These are phyloP conservation scores for Dryadomyces quercivorus DNA, from an alignment of 2,329 filamentous ascomycete species.

Conservation along the genomic window DNA sequence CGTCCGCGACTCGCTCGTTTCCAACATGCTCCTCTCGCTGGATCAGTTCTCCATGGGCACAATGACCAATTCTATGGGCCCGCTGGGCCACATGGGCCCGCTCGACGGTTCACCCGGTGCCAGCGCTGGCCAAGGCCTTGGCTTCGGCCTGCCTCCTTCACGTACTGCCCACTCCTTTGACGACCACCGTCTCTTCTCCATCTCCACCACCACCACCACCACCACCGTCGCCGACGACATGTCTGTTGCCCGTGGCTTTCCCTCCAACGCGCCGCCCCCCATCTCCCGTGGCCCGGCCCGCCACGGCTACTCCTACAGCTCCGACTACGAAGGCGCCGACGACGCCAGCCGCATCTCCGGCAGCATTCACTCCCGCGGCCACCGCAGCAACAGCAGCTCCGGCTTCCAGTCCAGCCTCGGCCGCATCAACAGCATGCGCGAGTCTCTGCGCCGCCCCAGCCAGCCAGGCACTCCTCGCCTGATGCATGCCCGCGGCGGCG, in stretches of 20 bases:
- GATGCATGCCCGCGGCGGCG: conserved; percentile 41
- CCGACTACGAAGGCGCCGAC: conserved; percentile 45
- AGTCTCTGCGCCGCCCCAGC: conserved; percentile 25
- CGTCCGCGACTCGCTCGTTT: conserved; percentile 80
- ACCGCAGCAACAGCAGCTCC: conserved; percentile 71
- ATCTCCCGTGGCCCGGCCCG: conserved; percentile 15
- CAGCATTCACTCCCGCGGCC: conserved; percentile 41
- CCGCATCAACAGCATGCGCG: conserved; percentile 51
- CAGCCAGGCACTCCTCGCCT: conserved; percentile 28
- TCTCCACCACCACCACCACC: conserved; percentile 12
- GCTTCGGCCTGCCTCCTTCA: conserved; percentile 12
- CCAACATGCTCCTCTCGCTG: conserved; percentile 89
- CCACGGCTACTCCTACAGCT: conserved; percentile 47
- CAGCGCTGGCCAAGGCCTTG: neutral
- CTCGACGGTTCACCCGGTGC: too few species aligned
- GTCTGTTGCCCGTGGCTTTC: neutral
- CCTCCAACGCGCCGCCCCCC: conserved; percentile 2
- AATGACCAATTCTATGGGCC: conserved; percentile 17
- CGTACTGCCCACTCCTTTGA: conserved; percentile 17
- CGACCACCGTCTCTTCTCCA: conserved; percentile 22
- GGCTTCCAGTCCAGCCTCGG: conserved; percentile 50
- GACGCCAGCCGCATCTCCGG: conserved; percentile 41
- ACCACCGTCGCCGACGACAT: conserved; percentile 13
- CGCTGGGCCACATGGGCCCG: conserved; percentile 6
- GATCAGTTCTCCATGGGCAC: conserved; percentile 62